These are phyloP conservation scores for Daldinia bambusicola DNA, from an alignment of 495 filamentous ascomycete species.

Conservation along the genomic window DNA sequence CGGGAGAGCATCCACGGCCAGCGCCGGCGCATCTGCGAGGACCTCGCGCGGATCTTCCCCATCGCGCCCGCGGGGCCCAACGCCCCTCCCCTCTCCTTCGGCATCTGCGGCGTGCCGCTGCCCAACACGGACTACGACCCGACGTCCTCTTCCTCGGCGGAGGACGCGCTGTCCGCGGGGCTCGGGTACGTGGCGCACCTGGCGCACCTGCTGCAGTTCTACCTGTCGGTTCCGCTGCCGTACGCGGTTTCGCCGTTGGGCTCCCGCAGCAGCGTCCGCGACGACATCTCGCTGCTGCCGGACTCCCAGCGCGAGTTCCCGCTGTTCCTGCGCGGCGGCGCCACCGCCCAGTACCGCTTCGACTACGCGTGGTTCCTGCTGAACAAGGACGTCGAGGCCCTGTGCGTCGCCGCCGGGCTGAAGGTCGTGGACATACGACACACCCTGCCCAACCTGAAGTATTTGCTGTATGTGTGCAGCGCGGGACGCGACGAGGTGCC, in stretches of 20 bases:
- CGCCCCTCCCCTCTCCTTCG: constrained; percentile 74
- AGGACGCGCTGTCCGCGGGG: constrained; percentile 79
- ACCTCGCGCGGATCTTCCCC: constrained; percentile 79
- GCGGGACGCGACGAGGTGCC: constrained; percentile 81
- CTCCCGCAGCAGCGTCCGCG: constrained; percentile 79
- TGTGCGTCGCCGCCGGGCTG: constrained; percentile 78
- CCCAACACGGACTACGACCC: constrained; percentile 80
- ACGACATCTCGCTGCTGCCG: constrained; percentile 77
- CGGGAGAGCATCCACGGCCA: constrained; percentile 77
- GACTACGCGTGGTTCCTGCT: constrained; percentile 95
- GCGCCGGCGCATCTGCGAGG: constrained; percentile 84
- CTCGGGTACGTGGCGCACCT: constrained; percentile 85
- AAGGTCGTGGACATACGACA: constrained; percentile 86
- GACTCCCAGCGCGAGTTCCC: constrained; percentile 76
- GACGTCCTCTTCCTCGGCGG: constrained; percentile 58
- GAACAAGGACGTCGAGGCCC: constrained; percentile 90
- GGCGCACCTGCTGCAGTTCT: constrained; percentile 80
- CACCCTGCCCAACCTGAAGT: constrained; percentile 92
- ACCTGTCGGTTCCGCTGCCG: constrained; percentile 79
- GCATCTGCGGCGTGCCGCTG: constrained; percentile 76
- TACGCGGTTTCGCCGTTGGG: constrained; percentile 79
- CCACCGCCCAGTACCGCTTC: constrained; percentile 81
- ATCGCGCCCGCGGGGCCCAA: constrained; percentile 70
- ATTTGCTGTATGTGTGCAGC: constrained; percentile 85
- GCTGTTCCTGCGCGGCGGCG: constrained; percentile 75